phyloP scores from a whole-genome alignment of 306 rosid species.

The Astragalus membranaceus region DNA sequence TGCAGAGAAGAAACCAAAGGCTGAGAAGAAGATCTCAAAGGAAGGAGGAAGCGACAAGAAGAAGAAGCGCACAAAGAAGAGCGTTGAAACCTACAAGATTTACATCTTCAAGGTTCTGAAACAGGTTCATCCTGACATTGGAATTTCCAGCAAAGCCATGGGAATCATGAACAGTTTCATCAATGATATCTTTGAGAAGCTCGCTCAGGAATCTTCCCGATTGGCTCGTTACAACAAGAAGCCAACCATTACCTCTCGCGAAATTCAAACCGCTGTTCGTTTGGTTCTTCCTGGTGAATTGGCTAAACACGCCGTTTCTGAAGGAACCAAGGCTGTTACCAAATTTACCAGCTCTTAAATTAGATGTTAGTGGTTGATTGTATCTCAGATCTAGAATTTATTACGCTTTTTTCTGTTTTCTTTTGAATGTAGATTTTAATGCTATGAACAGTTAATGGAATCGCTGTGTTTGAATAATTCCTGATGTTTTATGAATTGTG shows the following conservation, averaged over 20 bases:
- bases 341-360: slow-evolving; percentile 63
- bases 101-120: slow-evolving; percentile 79
- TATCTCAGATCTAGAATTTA: slow-evolving; percentile 12
- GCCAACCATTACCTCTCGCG: slow-evolving; percentile 65
- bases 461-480: not conserved
- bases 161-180: slow-evolving; percentile 81
- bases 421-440: slow-evolving; percentile 1
- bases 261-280: slow-evolving; percentile 73
- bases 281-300: slow-evolving; percentile 69
- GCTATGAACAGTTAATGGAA: slow-evolving; percentile 11
- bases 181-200: slow-evolving; percentile 74
- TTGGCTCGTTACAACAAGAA: slow-evolving; percentile 70
- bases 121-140: slow-evolving; percentile 73
- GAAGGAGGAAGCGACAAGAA: slow-evolving; percentile 63
- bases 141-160: slow-evolving; percentile 82
- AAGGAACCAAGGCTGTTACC: slow-evolving; percentile 76
- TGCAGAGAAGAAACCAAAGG: slow-evolving; percentile 57
- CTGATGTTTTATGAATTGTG: not conserved
- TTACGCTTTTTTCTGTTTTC: not conserved
- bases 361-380: not conserved
- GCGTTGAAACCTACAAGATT: slow-evolving; percentile 67
- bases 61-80: slow-evolving; percentile 59
- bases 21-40: slow-evolving; percentile 73
- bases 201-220: slow-evolving; percentile 62
- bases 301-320: slow-evolving; percentile 77